Base-by-base conservation (phyloP, 2,329 filamentous ascomycete genomes). In the Colletotrichum aenigma region DNA sequence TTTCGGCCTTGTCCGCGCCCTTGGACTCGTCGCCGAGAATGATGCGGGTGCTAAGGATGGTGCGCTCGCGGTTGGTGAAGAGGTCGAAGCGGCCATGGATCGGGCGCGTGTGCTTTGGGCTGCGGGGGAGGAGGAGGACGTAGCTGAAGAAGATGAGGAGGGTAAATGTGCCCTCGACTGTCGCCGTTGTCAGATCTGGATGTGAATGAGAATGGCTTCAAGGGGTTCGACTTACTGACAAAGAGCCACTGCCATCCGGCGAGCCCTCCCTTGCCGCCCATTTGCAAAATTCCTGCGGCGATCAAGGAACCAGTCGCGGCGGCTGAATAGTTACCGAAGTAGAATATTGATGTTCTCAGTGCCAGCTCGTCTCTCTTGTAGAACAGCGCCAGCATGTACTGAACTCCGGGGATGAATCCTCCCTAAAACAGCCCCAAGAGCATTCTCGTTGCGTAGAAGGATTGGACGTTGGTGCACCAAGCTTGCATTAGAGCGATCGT, bases 261-360 rank as follows among this genome's bases (percentile, higher is more conserved):
- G 13, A 68, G 28, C 6, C 77, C 77, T 13, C 15, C 16, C 6
- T 18, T 68, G 2, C 75, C 72, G 13, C 65, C 48, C 43, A 79
- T 58, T 4, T 71, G 30, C 16, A 78, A 55, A 4, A 78, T 69
- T 1, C 74, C 73, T 10, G 72, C 72, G 4, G 77, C 77, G 2
- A 78, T 75, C 26, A 78, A 70, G 0, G 76, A 77, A 8, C 70
- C 74, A 5, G 66, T 73, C 3, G 71, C 77, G 4, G 76, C 64
- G 15, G 77, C 84, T 28, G 86, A 83, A 76, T 86, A 83, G 58
- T 87, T 86, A 1, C 86, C 86, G 43, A 87, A 84, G 77, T 86
- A 87, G 78, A 87, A 87, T 2, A 87, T 76, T 16, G 84, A 84
- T 7, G 85, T 84, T 15, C 82, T 66, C 2, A 82, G 38, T 0